Percentiles rank a stretch among this genome's conserved stretches.
Conservation (phyloP, 176 grass and related monocot species). For the Ampelocalamus luodianensis region DNA sequence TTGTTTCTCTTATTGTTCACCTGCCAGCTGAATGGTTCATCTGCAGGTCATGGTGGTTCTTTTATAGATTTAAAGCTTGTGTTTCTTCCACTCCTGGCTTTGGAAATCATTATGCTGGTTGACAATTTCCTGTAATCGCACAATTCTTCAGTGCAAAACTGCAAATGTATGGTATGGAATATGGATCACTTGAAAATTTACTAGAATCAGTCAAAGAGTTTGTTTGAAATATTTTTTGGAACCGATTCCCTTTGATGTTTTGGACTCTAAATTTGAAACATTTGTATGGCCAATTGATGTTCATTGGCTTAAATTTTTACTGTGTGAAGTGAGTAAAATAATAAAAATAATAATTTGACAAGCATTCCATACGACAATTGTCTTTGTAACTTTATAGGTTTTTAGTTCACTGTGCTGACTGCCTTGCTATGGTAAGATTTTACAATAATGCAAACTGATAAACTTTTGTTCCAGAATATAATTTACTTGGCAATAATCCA, state of each 20-base stretch:
- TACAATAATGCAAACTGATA: conserved; percentile 9
- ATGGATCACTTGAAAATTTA: not conserved
- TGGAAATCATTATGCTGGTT: conserved; percentile 67
- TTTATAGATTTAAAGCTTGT: conserved; percentile 73
- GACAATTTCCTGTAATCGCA: conserved; percentile 68
- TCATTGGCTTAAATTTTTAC: conserved; percentile 11
- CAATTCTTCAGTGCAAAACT: not conserved
- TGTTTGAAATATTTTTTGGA: not conserved
- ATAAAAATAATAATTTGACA: not conserved
- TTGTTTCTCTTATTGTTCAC: conserved; percentile 28
- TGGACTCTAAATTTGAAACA: conserved; percentile 16
- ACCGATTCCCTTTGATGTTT: not conserved
- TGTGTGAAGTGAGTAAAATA: not conserved
- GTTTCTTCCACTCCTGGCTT: conserved; percentile 73
- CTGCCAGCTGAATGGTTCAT: conserved; percentile 26
- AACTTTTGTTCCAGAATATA: not conserved
- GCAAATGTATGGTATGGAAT: not conserved
- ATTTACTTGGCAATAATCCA: conserved; percentile 3
- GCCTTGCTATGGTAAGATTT: conserved; percentile 2
- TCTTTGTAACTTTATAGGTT: not conserved
- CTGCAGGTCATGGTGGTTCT: conserved; percentile 50
- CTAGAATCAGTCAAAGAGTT: not conserved
- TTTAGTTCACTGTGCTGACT: conserved; percentile 7
- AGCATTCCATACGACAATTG: not conserved
- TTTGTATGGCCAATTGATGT: not conserved